phyloP scores from a whole-genome alignment of 345 rosid genomes.

The Ceriops decandra region DNA sequence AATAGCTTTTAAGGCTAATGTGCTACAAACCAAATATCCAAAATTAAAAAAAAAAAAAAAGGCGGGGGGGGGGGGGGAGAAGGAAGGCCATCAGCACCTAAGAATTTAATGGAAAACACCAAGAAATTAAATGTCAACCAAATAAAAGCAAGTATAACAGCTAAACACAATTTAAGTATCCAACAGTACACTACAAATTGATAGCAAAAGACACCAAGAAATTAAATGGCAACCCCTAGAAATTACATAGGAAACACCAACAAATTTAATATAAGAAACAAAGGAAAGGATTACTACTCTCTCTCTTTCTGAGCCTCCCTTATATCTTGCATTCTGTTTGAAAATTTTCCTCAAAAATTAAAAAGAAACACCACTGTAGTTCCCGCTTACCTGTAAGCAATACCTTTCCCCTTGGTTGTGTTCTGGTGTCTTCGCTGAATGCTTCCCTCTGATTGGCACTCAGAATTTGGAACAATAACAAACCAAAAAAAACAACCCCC shows the following conservation, averaged over 20 bases:
- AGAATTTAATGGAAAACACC: conserved; percentile 55
- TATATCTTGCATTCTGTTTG: too few relatives aligned
- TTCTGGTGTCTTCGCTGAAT: too few relatives aligned
- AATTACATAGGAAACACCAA: conserved; percentile 28
- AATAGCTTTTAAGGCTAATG: conserved; percentile 48
- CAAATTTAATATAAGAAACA: conserved; percentile 13
- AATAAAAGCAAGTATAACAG: conserved; percentile 34
- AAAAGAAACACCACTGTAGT: too few relatives aligned
- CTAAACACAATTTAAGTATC: conserved; percentile 23
- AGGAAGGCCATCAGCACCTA: conserved; percentile 35
- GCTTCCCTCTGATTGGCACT: too few relatives aligned
- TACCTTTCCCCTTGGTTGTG: too few relatives aligned
- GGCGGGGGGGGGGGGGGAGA: not conserved
- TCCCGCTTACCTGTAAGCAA: too few relatives aligned
- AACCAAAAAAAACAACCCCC: too few relatives aligned
- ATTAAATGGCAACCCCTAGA: conserved; percentile 41
- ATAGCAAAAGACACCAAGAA: conserved; percentile 29
- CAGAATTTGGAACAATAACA: too few relatives aligned
- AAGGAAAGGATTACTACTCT: not conserved
- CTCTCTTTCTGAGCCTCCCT: not conserved
- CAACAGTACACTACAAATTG: conserved; percentile 20
- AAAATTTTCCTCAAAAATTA: too few relatives aligned
- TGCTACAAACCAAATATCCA: not conserved
- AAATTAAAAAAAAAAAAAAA: not conserved
- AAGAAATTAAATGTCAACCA: conserved; percentile 65